These are phyloP conservation scores for Melastoma malabathricum DNA, from an alignment of 345 rosid species.

Conservation along the genomic window DNA sequence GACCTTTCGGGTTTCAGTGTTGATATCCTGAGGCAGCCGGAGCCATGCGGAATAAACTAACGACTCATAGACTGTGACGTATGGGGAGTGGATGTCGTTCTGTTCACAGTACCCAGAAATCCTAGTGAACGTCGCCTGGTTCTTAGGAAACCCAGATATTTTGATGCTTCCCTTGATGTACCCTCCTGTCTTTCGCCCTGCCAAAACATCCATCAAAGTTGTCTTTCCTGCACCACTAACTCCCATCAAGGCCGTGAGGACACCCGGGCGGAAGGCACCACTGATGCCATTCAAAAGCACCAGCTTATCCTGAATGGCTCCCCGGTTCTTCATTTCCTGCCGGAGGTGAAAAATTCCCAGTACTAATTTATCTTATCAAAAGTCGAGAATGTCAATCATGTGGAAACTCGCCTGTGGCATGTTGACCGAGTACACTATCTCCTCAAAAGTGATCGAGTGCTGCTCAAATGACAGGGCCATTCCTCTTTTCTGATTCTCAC, in stretches of 20 bases:
- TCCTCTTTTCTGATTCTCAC: constrained; percentile 22
- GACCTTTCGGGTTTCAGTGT: constrained; percentile 29
- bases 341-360: not conserved
- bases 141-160: constrained; percentile 41
- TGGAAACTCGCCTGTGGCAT: constrained; percentile 42
- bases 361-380: not conserved
- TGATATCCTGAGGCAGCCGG: constrained; percentile 24
- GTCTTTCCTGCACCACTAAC: constrained; percentile 51
- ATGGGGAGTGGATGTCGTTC: constrained; percentile 47
- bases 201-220: constrained; percentile 44
- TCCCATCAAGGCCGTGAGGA: constrained; percentile 55
- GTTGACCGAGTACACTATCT: constrained; percentile 36
- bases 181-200: constrained; percentile 47
- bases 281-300: constrained; percentile 37
- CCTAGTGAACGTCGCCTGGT: constrained; percentile 46
- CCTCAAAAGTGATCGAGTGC: constrained; percentile 37
- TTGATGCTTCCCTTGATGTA: constrained; percentile 28
- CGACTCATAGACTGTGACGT: constrained; percentile 40
- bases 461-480: constrained; percentile 55
- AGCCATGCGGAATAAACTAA: constrained; percentile 48
- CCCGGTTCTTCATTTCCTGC: constrained; percentile 42
- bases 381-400: not conserved
- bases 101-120: constrained; percentile 49
- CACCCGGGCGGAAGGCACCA: constrained; percentile 44
- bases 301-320: constrained; percentile 25